These are phyloP conservation scores for Malassezia caprae DNA, from an alignment of 1,284 basidiomycete genomes.

Conservation along the genomic window DNA sequence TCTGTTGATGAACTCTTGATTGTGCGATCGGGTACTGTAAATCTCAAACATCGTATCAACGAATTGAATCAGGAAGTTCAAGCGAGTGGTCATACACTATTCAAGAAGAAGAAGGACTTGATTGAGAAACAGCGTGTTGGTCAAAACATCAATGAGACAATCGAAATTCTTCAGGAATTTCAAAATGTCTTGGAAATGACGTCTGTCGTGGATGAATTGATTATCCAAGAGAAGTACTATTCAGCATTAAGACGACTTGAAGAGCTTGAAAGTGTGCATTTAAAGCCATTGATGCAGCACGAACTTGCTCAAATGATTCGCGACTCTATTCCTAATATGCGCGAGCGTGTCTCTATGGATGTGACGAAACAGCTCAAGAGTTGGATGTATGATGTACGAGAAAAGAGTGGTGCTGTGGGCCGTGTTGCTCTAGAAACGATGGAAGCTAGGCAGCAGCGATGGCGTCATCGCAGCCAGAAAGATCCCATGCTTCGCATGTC, in stretches of 20 bases:
- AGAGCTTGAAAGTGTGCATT: constrained; percentile 71
- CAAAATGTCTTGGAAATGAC: constrained; percentile 85
- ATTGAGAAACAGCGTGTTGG: constrained; percentile 84
- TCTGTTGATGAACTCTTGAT: constrained; percentile 90
- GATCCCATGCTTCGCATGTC: constrained; percentile 55
- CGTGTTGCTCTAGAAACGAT: constrained; percentile 79
- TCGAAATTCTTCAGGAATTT: constrained; percentile 85
- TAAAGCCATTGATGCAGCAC: constrained; percentile 70
- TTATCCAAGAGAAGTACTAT: constrained; percentile 82
- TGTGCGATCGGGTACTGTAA: constrained; percentile 64
- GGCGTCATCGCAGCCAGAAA: constrained; percentile 54
- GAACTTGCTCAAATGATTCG: constrained; percentile 86
- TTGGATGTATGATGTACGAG: constrained; percentile 90
- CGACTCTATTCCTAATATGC: constrained; percentile 78
- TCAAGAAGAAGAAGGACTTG: constrained; percentile 30
- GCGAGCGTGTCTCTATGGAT: constrained; percentile 76
- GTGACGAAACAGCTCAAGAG: constrained; percentile 92
- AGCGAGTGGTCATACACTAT: constrained; percentile 33
- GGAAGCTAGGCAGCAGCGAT: constrained; percentile 71
- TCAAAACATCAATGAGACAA: constrained; percentile 85
- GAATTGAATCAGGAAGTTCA: constrained; percentile 56
- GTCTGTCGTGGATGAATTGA: constrained; percentile 84
- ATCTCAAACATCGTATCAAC: constrained; percentile 54
- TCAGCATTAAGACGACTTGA: constrained; percentile 60
- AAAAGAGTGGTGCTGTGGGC: constrained; percentile 76